These are phyloP conservation scores for Lactarius evosmus DNA, from an alignment of 768 basidiomycete genomes.

Conservation along the genomic window DNA sequence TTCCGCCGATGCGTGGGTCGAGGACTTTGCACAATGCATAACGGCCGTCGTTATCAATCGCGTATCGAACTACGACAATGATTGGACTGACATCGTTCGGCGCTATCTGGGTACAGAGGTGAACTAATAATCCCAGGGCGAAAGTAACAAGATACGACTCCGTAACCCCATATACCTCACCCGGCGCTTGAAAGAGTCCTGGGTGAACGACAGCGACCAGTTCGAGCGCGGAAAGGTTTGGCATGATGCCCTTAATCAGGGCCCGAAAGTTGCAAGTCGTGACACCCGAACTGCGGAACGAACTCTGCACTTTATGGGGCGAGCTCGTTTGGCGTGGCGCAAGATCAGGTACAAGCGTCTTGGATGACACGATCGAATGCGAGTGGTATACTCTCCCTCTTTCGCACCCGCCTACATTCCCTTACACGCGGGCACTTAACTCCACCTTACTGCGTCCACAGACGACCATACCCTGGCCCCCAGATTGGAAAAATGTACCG, in stretches of 20 bases:
- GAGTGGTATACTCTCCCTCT: constrained; percentile 6
- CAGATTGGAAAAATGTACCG: too few species aligned
- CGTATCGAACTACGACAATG: not conserved
- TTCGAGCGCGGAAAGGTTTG: not conserved
- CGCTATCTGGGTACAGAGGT: too few species aligned
- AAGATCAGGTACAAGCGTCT: not conserved
- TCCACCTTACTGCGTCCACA: too few species aligned
- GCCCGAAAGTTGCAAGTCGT: not conserved
- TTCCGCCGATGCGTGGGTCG: not conserved
- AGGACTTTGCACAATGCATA: constrained; percentile 5
- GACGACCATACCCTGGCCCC: too few species aligned
- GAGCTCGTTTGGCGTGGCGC: not conserved
- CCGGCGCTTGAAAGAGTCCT: not conserved
- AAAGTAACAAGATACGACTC: constrained; percentile 1
- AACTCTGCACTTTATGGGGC: constrained; percentile 15
- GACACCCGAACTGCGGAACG: not conserved
- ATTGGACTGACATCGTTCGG: constrained; percentile 1
- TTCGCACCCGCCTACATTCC: not conserved
- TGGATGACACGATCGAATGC: constrained; percentile 2
- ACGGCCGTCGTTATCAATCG: constrained; percentile 2
- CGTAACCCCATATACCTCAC: not conserved
- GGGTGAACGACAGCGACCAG: not conserved
- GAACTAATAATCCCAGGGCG: too few species aligned
- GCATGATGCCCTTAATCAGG: not conserved
- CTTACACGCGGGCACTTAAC: constrained; percentile 5